phyloP scores from a whole-genome alignment of 768 basidiomycete genomes.

The Rickenella mellea region DNA sequence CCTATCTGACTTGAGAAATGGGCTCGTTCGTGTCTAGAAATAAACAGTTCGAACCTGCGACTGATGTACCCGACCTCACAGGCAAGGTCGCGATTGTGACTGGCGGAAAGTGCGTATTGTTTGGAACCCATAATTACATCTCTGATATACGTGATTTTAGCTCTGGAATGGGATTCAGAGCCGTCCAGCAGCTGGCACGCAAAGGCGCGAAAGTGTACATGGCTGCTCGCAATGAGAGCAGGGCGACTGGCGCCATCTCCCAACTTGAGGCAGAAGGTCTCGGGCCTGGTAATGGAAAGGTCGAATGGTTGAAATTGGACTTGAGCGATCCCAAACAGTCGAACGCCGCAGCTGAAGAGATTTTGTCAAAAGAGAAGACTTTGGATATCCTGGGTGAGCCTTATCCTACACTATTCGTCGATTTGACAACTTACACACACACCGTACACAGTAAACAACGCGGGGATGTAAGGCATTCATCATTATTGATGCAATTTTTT shows the following conservation, averaged over 20 bases:
- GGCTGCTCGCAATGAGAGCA: conserved; percentile 22
- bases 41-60: too few relatives aligned
- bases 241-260: conserved; percentile 21
- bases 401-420: background rate
- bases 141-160: background rate
- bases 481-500: background rate
- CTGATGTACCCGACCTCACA: conserved; percentile 10
- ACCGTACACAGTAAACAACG: background rate
- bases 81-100: conserved; percentile 13
- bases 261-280: conserved; percentile 23
- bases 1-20: too few relatives aligned
- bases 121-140: too few relatives aligned
- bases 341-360: conserved; percentile 24
- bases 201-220: conserved; percentile 35
- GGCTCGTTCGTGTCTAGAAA: too few relatives aligned
- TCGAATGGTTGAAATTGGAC: conserved; percentile 29
- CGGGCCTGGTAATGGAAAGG: conserved; percentile 18
- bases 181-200: conserved; percentile 17
- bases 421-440: background rate
- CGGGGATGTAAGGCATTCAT: background rate
- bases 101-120: conserved; percentile 6
- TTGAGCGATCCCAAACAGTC: conserved; percentile 26
- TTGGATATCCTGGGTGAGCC: conserved; percentile 32
- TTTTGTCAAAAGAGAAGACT: conserved; percentile 28
- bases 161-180: background rate